Percentiles rank a stretch among this genome's conserved stretches.
phyloP scores from a whole-genome alignment of 2,329 filamentous ascomycete species.

The Zymoseptoria pseudotritici region DNA sequence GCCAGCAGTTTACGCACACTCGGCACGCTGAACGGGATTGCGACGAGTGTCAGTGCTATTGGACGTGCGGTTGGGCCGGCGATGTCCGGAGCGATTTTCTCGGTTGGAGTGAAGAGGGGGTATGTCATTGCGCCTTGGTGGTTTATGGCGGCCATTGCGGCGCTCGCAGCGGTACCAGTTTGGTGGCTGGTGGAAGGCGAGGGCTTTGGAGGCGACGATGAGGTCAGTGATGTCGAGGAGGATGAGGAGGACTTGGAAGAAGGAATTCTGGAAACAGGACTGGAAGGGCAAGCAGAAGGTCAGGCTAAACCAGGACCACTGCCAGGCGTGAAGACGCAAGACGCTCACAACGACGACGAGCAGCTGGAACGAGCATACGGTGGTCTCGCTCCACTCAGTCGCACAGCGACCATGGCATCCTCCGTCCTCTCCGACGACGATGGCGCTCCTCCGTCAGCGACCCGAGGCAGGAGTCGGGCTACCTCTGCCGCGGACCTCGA shows the following conservation, averaged over 20 bases:
- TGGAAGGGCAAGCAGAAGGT: constrained; percentile 19
- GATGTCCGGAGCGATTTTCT: constrained; percentile 64
- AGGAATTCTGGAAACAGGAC: constrained; percentile 7
- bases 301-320: constrained; percentile 13
- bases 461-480: constrained; percentile 6
- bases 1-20: constrained; percentile 67
- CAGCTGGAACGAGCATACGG: constrained; percentile 30
- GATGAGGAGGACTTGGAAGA: constrained; percentile 19
- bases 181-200: constrained; percentile 69
- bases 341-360: constrained; percentile 26
- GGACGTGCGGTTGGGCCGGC: constrained; percentile 76
- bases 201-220: constrained; percentile 48
- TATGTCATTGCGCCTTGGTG: constrained; percentile 79
- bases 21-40: constrained; percentile 85
- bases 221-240: constrained; percentile 32
- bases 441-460: constrained; percentile 10
- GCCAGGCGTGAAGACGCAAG: constrained; percentile 5
- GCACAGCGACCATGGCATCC: constrained; percentile 24
- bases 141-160: constrained; percentile 58
- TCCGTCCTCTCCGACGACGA: constrained; percentile 21
- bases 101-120: constrained; percentile 64
- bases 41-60: constrained; percentile 72
- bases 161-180: constrained; percentile 62
- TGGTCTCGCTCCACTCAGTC: constrained; percentile 26
- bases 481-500: constrained; percentile 10